These are phyloP conservation scores for Aspergillus persii DNA, from an alignment of 2,329 filamentous ascomycete genomes.

Conservation along the genomic window DNA sequence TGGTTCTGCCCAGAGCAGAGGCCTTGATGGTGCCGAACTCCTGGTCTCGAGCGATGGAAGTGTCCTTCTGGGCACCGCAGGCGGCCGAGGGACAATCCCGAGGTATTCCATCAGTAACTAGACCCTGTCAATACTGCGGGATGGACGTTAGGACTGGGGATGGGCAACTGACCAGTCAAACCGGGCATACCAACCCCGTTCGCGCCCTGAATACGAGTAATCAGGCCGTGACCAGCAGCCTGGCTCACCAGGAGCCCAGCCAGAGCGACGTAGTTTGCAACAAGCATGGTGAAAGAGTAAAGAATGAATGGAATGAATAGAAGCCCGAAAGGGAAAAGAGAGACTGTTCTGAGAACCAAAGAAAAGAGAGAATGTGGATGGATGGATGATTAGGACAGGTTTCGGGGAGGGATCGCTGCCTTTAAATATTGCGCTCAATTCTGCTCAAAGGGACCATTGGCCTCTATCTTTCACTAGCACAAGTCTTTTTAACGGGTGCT, in stretches of 20 bases:
- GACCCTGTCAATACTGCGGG: constrained; percentile 5
- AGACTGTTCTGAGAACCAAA: too few relatives aligned
- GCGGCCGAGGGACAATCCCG: constrained; percentile 62
- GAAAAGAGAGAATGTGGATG: too few relatives aligned
- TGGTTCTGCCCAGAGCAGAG: constrained; percentile 62
- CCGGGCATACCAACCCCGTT: constrained; percentile 64
- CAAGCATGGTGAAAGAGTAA: background rate
- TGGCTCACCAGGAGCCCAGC: constrained; percentile 21
- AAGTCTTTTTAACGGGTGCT: too few relatives aligned
- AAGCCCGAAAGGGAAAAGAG: too few relatives aligned
- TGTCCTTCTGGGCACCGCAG: constrained; percentile 67
- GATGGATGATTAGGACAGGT: too few relatives aligned
- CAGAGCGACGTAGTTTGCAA: background rate
- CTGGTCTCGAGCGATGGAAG: constrained; percentile 64
- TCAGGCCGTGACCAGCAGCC: constrained; percentile 58
- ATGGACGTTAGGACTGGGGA: background rate
- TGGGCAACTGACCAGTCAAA: constrained; percentile 48
- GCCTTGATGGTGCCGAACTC: constrained; percentile 58
- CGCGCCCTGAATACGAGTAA: constrained; percentile 56
- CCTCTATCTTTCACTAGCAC: too few relatives aligned
- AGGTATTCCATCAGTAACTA: constrained; percentile 64
- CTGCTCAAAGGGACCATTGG: too few relatives aligned
- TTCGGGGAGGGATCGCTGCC: too few relatives aligned
- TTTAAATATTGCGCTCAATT: too few relatives aligned
- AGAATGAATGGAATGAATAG: background rate